Conservation (phyloP, 129 eudicot genomes). For the Flaveria robusta region DNA sequence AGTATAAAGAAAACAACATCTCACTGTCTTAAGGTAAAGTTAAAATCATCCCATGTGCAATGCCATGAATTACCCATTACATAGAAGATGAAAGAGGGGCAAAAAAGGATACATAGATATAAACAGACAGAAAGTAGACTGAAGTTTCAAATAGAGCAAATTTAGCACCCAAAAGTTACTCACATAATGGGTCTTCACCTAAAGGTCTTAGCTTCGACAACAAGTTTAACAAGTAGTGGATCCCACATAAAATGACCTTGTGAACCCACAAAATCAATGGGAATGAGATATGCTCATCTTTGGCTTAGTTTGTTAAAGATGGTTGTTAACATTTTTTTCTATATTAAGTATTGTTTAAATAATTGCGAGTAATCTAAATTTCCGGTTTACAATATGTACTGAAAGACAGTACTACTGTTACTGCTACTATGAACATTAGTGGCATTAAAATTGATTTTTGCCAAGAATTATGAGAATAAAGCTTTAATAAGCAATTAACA, state of each 20-base stretch:
- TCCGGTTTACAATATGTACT: not conserved
- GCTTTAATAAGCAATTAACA: not conserved
- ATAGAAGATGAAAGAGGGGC: slow-evolving; percentile 34
- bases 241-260: slow-evolving; percentile 47
- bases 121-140: slow-evolving; percentile 10
- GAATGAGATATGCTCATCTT: slow-evolving; percentile 40
- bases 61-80: slow-evolving; percentile 29
- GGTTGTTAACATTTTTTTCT: slow-evolving; percentile 2
- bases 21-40: slow-evolving; percentile 52
- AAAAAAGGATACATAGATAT: slow-evolving; percentile 21
- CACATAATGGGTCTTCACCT: slow-evolving; percentile 33
- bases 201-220: slow-evolving; percentile 42
- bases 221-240: slow-evolving; percentile 38
- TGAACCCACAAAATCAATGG: slow-evolving; percentile 59
- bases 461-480: not conserved
- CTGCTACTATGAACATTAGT: not conserved
- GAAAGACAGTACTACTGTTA: not conserved
- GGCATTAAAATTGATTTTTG: no score
- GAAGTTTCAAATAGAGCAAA: slow-evolving; percentile 44
- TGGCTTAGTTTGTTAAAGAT: slow-evolving; percentile 24
- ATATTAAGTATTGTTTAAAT: slow-evolving; percentile 27
- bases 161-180: slow-evolving; percentile 31
- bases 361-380: not conserved
- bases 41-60: slow-evolving; percentile 68
- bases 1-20: slow-evolving; percentile 48